Evolutionary conservation across 202 grass and related monocot species (phyloP), one percentile per base, ranked within the genome.

Genomic region (Cymbopogon flexuosus): DNA sequence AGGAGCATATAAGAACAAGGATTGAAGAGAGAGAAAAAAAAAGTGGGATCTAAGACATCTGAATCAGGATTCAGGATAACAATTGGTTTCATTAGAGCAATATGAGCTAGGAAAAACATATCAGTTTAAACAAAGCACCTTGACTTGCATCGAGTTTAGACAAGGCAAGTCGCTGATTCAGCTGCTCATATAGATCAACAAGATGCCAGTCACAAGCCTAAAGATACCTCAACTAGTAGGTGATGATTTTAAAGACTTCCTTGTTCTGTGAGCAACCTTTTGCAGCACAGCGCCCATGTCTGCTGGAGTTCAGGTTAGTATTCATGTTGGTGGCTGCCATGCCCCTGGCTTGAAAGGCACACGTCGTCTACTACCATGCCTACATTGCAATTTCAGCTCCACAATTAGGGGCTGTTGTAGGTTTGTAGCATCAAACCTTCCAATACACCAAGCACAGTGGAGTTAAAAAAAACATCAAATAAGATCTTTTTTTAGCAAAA

Each of bases 261-360:
- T 47, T 4, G 51, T 6, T 18, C n/a, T 39, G 16, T 52, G 30
- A 31, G 30, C 30, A 31, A 2, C 30, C 30, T 3, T 2, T 33
- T 33, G 31, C 31, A 33, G 31, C 4, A 56, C 2, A 56, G 18
- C 0, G 1, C 18, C 51, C 7, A 3, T 21, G 37, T 40, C 37
- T 40, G 37, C 46, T 72, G 21, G 0, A 70, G 67, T 54, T 33
- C 31, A 33, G 42, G 29, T 79, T 60, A 58, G 10, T 5, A 31
- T 86, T 97, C 84, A 97, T 57, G 31, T 68, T 9, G 94, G 94
- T 42, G 91, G 94, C 42, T 90, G 89, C 91, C 94, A 97, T 56
- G 85, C 89, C 39, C 94, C 91, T 35, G 86, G 94, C 72, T 90
- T 84, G 63, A 83, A 97, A 3, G 66, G 2, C 49, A 52, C 49